Evolutionary conservation across 148 eudicot species (phyloP).

Genomic region (Diospyros kaki): DNA sequence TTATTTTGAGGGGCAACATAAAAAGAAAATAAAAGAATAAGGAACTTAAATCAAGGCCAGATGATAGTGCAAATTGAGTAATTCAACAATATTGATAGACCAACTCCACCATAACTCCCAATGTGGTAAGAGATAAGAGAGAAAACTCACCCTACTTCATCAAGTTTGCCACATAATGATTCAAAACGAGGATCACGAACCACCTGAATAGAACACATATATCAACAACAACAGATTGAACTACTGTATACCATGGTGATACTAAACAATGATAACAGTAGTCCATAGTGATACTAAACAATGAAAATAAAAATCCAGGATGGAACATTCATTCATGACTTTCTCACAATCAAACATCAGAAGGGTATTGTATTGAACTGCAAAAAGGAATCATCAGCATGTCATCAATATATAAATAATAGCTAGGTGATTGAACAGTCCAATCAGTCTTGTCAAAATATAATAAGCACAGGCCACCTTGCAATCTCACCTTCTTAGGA

Average conservation of each 20-base stretch:
- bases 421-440: not conserved
- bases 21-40: too few species aligned
- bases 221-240: not conserved
- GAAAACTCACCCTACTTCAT: constrained; percentile 60
- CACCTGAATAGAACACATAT: constrained; percentile 39
- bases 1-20: too few species aligned
- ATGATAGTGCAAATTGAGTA: not conserved
- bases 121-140: too few species aligned
- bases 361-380: not conserved
- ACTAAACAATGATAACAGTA: too few species aligned
- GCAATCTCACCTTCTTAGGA: constrained; percentile 61
- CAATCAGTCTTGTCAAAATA: not conserved
- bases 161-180: constrained; percentile 67
- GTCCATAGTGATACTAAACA: too few species aligned
- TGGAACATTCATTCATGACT: not conserved
- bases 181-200: constrained; percentile 93
- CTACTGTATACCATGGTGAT: not conserved
- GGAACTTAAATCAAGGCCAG: not conserved
- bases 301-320: not conserved
- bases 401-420: not conserved
- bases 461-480: not conserved
- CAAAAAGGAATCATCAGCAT: not conserved
- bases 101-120: too few species aligned
- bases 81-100: not conserved
- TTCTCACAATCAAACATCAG: not conserved